Conservation (phyloP, 2,329 filamentous ascomycete genomes). For the Colletotrichum sp. region DNA sequence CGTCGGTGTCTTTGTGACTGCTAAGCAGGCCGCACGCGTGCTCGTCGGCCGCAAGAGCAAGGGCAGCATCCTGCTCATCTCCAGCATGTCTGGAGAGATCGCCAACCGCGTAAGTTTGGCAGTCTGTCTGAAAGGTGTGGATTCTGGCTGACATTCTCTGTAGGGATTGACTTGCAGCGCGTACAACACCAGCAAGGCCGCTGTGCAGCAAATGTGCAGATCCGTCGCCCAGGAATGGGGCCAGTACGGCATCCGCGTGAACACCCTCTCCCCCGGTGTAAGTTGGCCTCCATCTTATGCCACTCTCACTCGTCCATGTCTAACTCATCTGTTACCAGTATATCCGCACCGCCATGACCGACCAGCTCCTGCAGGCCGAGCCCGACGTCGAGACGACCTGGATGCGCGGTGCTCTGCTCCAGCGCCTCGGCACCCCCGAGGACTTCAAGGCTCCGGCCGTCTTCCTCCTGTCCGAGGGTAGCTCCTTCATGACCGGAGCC, state of each 20-base stretch:
- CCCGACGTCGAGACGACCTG: conserved; percentile 56
- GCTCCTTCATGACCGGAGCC: conserved; percentile 62
- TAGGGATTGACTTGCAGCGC: conserved; percentile 67
- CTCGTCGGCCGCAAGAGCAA: conserved; percentile 43
- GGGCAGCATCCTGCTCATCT: conserved; percentile 56
- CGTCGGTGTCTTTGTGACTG: conserved; percentile 72
- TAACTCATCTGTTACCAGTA: conserved; percentile 32
- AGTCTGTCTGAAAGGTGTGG: neutral
- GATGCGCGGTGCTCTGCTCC: conserved; percentile 59
- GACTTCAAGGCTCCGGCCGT: conserved; percentile 63
- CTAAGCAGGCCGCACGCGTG: conserved; percentile 70
- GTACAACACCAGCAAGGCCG: conserved; percentile 68
- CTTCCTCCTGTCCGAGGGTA: conserved; percentile 61
- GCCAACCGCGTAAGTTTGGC: conserved; percentile 50
- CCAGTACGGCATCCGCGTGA: conserved; percentile 66
- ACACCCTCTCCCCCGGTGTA: conserved; percentile 67
- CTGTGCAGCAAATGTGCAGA: conserved; percentile 62
- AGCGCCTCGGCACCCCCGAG: conserved; percentile 57
- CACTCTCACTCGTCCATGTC: neutral
- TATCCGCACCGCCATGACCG: conserved; percentile 53
- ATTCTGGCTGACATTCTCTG: neutral
- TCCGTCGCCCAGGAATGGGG: conserved; percentile 69
- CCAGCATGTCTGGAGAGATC: conserved; percentile 53
- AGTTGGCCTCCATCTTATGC: conserved; percentile 7
- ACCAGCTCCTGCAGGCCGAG: conserved; percentile 45